A percentile compares a stretch with the other conserved stretches of the same genome.
Conservation (phyloP, 2,329 filamentous ascomycete genomes). For the Pseudomassariella vexata region DNA sequence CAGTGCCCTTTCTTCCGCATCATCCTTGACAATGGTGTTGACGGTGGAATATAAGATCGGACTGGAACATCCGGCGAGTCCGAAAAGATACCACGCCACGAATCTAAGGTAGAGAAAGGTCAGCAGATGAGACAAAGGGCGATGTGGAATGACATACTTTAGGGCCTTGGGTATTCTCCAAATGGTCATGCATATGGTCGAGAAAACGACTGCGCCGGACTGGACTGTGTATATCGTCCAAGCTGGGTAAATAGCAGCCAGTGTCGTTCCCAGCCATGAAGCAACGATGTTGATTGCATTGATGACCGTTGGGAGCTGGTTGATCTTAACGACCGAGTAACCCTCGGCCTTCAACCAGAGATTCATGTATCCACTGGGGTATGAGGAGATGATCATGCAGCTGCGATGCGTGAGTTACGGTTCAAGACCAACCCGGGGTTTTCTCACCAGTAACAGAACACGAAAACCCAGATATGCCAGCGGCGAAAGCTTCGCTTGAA, state of each 20-base stretch:
- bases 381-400: slow-evolving; percentile 38
- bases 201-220: slow-evolving; percentile 33
- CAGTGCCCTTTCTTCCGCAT: slow-evolving; percentile 34
- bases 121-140: background rate
- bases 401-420: slow-evolving; percentile 13
- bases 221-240: slow-evolving; percentile 41
- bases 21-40: slow-evolving; percentile 34
- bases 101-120: slow-evolving; percentile 21
- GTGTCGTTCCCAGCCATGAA: slow-evolving; percentile 42
- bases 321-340: slow-evolving; percentile 42
- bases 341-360: slow-evolving; percentile 45
- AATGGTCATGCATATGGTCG: slow-evolving; percentile 38
- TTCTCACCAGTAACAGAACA: slow-evolving; percentile 41
- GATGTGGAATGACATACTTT: slow-evolving; percentile 33
- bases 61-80: slow-evolving; percentile 29
- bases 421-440: background rate
- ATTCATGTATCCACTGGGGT: slow-evolving; percentile 42
- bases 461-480: slow-evolving; percentile 48
- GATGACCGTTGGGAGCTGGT: slow-evolving; percentile 41
- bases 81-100: slow-evolving; percentile 36
- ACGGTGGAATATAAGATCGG: slow-evolving; percentile 37
- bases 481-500: slow-evolving; percentile 37
- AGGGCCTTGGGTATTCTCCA: slow-evolving; percentile 43
- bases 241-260: slow-evolving; percentile 43
- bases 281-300: slow-evolving; percentile 42